Conservation (phyloP, 768 basidiomycete genomes). For the Sarcomyxa edulis region DNA sequence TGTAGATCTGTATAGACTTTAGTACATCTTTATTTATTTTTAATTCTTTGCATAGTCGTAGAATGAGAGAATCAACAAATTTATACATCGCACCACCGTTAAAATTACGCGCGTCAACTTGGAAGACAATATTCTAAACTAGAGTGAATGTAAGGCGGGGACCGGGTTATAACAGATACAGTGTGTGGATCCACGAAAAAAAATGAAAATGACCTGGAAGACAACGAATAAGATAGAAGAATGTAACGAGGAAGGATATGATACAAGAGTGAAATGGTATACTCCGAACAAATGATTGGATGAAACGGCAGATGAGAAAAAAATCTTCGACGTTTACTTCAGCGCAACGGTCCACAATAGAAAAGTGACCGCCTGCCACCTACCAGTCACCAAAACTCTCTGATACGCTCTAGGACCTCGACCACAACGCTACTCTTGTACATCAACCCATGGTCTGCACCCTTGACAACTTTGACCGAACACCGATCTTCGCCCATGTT, state of each 20-base stretch:
- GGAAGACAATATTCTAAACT: too few species aligned
- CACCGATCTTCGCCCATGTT: slow-evolving; percentile 74
- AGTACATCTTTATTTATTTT: too few species aligned
- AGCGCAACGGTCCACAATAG: slow-evolving; percentile 5
- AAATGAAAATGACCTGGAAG: too few species aligned
- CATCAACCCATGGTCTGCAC: slow-evolving; percentile 92
- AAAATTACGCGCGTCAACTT: too few species aligned
- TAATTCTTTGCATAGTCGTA: too few species aligned
- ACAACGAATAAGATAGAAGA: too few species aligned
- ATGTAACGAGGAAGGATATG: slow-evolving; percentile 6
- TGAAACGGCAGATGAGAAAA: background rate
- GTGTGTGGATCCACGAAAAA: too few species aligned
- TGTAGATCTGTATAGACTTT: too few species aligned
- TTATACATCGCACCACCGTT: too few species aligned
- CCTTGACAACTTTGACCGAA: slow-evolving; percentile 74
- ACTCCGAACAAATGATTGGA: slow-evolving; percentile 6
- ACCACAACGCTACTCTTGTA: slow-evolving; percentile 85
- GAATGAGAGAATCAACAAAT: too few species aligned
- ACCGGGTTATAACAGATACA: too few species aligned
- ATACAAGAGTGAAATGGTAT: slow-evolving; percentile 10
- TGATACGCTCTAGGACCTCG: slow-evolving; percentile 72
- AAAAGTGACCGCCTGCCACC: slow-evolving; percentile 16
- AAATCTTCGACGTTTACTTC: slow-evolving; percentile 1
- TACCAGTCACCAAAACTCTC: slow-evolving; percentile 49
- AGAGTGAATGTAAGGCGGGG: too few species aligned